Evolutionary conservation across 768 basidiomycete species (phyloP).

Genomic region (Xerocomus spinulosus): DNA sequence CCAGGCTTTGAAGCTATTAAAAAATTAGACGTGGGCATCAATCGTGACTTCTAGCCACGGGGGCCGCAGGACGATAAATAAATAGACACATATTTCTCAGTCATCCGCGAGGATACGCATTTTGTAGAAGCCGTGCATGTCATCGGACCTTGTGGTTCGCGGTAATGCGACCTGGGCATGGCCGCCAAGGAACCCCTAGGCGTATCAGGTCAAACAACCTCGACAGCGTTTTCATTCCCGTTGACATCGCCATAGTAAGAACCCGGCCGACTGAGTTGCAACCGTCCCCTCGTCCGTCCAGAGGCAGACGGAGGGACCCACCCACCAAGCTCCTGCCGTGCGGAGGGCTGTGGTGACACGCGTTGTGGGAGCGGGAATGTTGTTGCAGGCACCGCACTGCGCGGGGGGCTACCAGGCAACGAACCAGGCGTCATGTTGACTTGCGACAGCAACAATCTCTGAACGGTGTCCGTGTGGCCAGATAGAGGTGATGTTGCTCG

Average conservation of each 20-base stretch:
- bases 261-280: conserved; percentile 15
- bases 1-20: conserved; percentile 16
- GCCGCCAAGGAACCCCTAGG: conserved; percentile 7
- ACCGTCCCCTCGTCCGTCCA: conserved; percentile 13
- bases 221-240: conserved; percentile 28
- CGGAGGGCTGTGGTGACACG: conserved; percentile 29
- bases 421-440: conserved; percentile 13
- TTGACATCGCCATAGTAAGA: conserved; percentile 25
- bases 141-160: conserved; percentile 8
- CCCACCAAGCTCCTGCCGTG: conserved; percentile 23
- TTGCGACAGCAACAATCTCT: conserved; percentile 20
- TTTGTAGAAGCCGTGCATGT: conserved; percentile 4
- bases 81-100: conserved; percentile 6
- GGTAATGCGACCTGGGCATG: conserved; percentile 3
- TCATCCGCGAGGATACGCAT: background rate
- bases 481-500: conserved; percentile 19
- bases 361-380: conserved; percentile 15
- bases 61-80: conserved; percentile 12
- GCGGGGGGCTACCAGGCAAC: conserved; percentile 13
- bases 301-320: conserved; percentile 21
- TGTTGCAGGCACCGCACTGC: conserved; percentile 10
- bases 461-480: conserved; percentile 16
- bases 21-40: background rate
- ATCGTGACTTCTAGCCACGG: conserved; percentile 9
- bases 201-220: conserved; percentile 6